phyloP scores from a whole-genome alignment of 139 green algal genomes.

The Coccomyxa sp. region DNA sequence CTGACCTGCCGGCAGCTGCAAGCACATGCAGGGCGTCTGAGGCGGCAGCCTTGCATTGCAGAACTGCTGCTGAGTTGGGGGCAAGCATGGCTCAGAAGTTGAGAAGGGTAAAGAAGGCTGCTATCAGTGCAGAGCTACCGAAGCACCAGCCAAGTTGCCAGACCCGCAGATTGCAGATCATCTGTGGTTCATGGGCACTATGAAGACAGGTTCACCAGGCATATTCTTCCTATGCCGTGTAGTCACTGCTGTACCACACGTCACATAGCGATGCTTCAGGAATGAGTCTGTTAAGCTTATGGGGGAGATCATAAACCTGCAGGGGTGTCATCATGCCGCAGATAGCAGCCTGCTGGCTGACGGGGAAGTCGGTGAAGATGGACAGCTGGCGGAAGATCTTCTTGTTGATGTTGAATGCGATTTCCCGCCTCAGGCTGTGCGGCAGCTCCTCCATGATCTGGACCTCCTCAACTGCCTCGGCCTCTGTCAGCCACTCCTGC shows the following conservation, averaged over 20 bases:
- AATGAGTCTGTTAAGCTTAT: no score
- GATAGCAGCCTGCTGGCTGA: background rate
- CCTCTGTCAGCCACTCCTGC: slow-evolving; percentile 4
- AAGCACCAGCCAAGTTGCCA: no score
- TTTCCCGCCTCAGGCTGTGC: slow-evolving; percentile 17
- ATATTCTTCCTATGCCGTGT: no score
- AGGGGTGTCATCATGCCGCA: slow-evolving; percentile 6
- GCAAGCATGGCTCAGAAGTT: background rate
- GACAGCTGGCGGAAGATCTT: slow-evolving; percentile 5
- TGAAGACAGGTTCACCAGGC: no score
- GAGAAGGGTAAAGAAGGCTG: background rate
- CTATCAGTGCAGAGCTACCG: background rate
- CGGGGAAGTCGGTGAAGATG: slow-evolving; percentile 13
- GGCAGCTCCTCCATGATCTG: slow-evolving; percentile 20
- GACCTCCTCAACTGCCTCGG: slow-evolving; percentile 3
- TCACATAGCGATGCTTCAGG: no score
- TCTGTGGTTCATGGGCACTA: background rate
- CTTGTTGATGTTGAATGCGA: slow-evolving; percentile 15
- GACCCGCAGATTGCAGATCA: background rate
- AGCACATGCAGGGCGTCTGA: background rate
- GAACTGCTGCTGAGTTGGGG: background rate
- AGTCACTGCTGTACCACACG: no score
- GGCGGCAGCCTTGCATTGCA: background rate
- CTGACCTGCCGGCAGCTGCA: slow-evolving; percentile 15
- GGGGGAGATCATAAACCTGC: slow-evolving; percentile 3